A percentile compares a stretch with the other conserved stretches of the same genome.
These are phyloP conservation scores for Botryotinia convoluta DNA, from an alignment of 2,329 filamentous ascomycete species.

Conservation along the genomic window DNA sequence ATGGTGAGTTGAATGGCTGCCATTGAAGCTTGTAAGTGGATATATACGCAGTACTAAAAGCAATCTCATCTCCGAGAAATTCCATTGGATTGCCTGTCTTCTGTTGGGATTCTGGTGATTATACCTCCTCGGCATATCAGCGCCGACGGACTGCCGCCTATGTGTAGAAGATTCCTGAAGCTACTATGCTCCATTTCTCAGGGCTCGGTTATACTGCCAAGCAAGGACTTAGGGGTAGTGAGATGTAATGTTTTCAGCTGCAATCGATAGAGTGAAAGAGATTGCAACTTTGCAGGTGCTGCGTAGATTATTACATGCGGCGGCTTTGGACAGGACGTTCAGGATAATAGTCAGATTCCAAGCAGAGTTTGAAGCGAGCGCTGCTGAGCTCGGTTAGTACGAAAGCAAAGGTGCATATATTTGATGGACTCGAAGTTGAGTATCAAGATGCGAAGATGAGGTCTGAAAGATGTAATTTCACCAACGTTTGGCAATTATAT, in stretches of 20 bases:
- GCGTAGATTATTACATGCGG: not conserved
- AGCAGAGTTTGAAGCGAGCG: not conserved
- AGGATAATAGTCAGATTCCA: not conserved
- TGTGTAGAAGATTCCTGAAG: not conserved
- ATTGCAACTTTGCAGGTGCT: not conserved
- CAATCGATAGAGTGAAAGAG: not conserved
- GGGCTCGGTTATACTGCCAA: not conserved
- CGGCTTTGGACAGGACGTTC: too few species aligned
- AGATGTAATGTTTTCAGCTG: not conserved
- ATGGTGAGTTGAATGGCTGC: not conserved
- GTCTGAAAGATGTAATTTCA: not conserved
- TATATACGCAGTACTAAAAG: too few species aligned
- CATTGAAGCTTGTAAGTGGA: not conserved
- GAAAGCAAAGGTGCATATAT: not conserved
- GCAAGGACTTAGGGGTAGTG: not conserved
- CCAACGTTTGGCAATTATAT: too few species aligned
- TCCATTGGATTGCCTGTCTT: not conserved
- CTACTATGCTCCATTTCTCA: not conserved
- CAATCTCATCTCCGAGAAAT: not conserved
- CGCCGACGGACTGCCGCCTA: not conserved
- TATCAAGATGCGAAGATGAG: not conserved
- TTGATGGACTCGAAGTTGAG: not conserved
- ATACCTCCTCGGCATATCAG: not conserved
- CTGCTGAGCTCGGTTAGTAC: not conserved
- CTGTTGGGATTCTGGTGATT: not conserved